These are phyloP conservation scores for Grosmannia huntii DNA, from an alignment of 2,329 filamentous ascomycete genomes.

Conservation along the genomic window DNA sequence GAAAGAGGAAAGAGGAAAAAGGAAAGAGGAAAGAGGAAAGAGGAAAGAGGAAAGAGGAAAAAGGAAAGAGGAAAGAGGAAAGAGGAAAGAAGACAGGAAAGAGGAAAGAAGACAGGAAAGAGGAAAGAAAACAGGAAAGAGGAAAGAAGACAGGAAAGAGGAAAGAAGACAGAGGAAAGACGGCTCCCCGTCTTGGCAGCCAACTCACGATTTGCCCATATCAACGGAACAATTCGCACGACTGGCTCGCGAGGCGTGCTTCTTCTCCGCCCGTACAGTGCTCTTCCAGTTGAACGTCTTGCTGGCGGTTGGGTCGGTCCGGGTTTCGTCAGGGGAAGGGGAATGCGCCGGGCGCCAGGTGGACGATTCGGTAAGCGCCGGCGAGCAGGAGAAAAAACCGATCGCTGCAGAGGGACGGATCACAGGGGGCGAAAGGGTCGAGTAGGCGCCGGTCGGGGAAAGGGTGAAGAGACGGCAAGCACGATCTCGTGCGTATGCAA, in stretches of 20 bases:
- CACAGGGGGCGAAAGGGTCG: background rate
- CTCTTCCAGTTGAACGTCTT: background rate
- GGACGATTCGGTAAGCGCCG: background rate
- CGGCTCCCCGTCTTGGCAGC: background rate
- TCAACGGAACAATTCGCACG: slow-evolving; percentile 1
- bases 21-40: too few relatives aligned
- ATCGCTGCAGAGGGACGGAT: background rate
- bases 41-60: too few relatives aligned
- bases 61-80: too few relatives aligned
- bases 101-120: too few relatives aligned
- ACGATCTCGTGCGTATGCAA: background rate
- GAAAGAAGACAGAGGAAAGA: background rate
- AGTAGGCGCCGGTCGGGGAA: too few relatives aligned
- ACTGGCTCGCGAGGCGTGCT: background rate
- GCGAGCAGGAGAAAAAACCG: background rate
- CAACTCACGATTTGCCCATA: slow-evolving; percentile 44
- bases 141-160: too few relatives aligned
- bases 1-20: too few relatives aligned
- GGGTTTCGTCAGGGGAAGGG: background rate
- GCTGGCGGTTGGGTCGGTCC: background rate
- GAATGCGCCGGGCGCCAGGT: background rate
- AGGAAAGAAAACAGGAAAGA: too few relatives aligned
- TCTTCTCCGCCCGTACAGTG: background rate
- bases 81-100: too few relatives aligned
- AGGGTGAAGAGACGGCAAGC: too few relatives aligned